Evolutionary conservation across 768 basidiomycete genomes (phyloP).

Genomic region (Leccinellum luteum): DNA sequence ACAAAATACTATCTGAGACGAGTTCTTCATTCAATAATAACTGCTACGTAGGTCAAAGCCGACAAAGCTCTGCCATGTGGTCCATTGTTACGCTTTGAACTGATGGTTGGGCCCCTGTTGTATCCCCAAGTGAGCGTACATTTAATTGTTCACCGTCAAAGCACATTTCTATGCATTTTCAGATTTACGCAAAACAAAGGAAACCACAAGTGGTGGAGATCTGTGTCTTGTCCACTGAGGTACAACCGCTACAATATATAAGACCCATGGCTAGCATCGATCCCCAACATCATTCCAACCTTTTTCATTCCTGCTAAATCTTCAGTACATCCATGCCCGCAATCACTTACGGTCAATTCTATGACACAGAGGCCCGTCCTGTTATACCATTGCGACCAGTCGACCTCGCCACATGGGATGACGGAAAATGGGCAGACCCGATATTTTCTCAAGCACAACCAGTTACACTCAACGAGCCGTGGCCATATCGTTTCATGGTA

Average conservation of each 20-base stretch:
- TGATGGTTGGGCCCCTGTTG: background rate
- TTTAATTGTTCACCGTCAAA: conserved; percentile 14
- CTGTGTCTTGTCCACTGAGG: conserved; percentile 11
- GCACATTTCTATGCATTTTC: conserved; percentile 3
- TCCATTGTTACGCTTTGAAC: background rate
- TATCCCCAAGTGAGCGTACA: background rate
- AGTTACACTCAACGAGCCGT: conserved; percentile 44
- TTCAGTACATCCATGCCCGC: conserved; percentile 2
- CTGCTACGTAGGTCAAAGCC: background rate
- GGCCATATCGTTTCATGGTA: conserved; percentile 51
- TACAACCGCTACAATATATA: conserved; percentile 5
- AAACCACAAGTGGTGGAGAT: conserved; percentile 8
- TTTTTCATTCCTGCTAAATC: background rate
- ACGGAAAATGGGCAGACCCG: conserved; percentile 16
- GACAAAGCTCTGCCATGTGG: conserved; percentile 5
- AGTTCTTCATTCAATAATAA: background rate
- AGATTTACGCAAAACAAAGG: conserved; percentile 12
- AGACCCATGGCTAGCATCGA: conserved; percentile 1
- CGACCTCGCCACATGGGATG: conserved; percentile 28
- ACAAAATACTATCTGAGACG: background rate
- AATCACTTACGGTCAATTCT: background rate
- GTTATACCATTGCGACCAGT: conserved; percentile 17
- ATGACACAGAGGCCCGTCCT: background rate
- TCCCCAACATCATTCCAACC: background rate
- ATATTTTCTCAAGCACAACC: conserved; percentile 29